phyloP scores from a whole-genome alignment of 2,329 filamentous ascomycete genomes.

The Triangularia verruculosa region DNA sequence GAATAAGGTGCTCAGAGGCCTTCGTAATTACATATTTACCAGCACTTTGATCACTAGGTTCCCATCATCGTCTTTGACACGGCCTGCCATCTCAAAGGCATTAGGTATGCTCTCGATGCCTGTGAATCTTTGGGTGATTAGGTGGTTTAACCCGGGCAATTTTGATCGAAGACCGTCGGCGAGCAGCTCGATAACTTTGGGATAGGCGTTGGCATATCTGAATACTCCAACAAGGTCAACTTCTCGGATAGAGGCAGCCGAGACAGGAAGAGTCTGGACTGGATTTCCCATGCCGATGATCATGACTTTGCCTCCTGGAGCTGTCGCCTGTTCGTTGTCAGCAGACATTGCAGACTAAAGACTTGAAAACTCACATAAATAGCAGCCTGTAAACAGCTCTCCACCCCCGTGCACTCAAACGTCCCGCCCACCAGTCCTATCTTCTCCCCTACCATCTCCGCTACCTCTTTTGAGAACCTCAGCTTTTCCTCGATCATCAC shows the following conservation, averaged over 20 bases:
- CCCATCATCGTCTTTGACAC: conserved; percentile 65
- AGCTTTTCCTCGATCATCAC: conserved; percentile 53
- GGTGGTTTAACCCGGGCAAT: conserved; percentile 62
- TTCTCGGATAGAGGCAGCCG: conserved; percentile 65
- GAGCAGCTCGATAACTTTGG: conserved; percentile 50
- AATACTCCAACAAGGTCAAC: conserved; percentile 71
- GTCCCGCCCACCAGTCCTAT: conserved; percentile 52
- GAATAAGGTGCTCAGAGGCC: conserved; percentile 3
- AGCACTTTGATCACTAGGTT: conserved; percentile 70
- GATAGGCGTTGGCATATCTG: conserved; percentile 74
- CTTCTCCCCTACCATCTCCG: conserved; percentile 41
- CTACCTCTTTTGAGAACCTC: conserved; percentile 48
- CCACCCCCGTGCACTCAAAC: conserved; percentile 78
- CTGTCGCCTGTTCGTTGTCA: conserved; percentile 44
- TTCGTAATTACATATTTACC: conserved; percentile 11
- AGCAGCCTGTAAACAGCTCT: conserved; percentile 69
- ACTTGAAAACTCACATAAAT: conserved; percentile 56
- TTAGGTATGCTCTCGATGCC: conserved; percentile 61
- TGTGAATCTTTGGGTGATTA: conserved; percentile 68
- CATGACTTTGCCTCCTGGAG: conserved; percentile 66
- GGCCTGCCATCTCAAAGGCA: conserved; percentile 71
- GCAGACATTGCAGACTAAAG: not conserved
- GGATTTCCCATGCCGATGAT: conserved; percentile 72
- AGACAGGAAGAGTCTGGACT: conserved; percentile 66
- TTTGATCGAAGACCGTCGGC: conserved; percentile 41